Evolutionary conservation across 345 rosid genomes (phyloP).

Genomic region (Heritiera littoralis): DNA sequence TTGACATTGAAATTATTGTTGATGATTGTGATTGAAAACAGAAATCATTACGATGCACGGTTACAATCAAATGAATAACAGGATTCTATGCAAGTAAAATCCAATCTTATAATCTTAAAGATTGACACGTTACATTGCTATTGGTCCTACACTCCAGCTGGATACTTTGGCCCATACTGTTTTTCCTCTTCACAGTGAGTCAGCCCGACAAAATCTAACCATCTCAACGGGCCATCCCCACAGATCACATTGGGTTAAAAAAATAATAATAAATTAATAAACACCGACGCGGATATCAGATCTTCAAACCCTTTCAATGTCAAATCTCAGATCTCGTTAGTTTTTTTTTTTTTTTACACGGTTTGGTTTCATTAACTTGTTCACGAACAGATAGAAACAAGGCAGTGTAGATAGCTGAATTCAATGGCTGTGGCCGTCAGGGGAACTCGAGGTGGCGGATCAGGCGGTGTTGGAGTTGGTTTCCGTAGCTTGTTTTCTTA

Average conservation of each 20-base stretch:
- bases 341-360: background rate
- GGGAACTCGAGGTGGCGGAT: conserved; percentile 61
- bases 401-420: background rate
- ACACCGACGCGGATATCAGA: conserved; percentile 9
- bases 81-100: too few relatives aligned
- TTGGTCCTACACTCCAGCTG: background rate
- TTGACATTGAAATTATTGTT: too few relatives aligned
- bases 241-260: background rate
- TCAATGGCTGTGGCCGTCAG: conserved; percentile 80
- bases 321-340: conserved; percentile 17
- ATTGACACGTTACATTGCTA: background rate
- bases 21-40: too few relatives aligned
- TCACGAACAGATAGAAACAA: background rate
- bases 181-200: background rate
- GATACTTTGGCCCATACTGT: background rate
- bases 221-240: background rate
- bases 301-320: background rate
- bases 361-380: background rate
- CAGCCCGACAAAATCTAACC: conserved; percentile 12
- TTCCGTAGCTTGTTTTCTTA: conserved; percentile 71
- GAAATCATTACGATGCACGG: too few relatives aligned
- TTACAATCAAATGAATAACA: too few relatives aligned
- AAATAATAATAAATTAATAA: background rate
- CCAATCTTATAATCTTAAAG: too few relatives aligned
- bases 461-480: conserved; percentile 48